A percentile compares a stretch with the other conserved stretches of the same genome.
phyloP scores from a whole-genome alignment of 345 rosid genomes.

The Erucastrum elatum region DNA sequence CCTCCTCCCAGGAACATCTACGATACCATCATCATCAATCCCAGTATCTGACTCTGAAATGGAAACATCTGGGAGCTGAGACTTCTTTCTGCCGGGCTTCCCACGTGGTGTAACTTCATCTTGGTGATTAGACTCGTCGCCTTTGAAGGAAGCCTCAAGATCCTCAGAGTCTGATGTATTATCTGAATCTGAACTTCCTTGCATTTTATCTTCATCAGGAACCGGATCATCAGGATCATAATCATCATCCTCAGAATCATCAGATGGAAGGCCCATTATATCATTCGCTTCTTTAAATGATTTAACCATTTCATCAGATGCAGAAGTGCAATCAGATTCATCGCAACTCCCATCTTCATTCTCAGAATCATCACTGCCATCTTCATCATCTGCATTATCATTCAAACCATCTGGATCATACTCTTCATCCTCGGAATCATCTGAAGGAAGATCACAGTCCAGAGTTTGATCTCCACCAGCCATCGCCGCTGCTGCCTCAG shows the following conservation, averaged over 20 bases:
- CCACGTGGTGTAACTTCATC: constrained; percentile 34
- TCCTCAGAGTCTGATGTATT: constrained; percentile 83
- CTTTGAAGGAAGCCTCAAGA: constrained; percentile 41
- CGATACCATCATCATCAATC: constrained; percentile 41
- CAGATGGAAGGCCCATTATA: constrained; percentile 63
- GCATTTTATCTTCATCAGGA: constrained; percentile 44
- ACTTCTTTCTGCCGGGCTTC: constrained; percentile 33
- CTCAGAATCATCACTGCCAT: constrained; percentile 54
- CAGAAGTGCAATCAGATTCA: constrained; percentile 44
- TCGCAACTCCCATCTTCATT: constrained; percentile 59
- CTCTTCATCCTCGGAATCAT: constrained; percentile 83
- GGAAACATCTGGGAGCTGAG: constrained; percentile 37
- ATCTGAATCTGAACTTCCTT: constrained; percentile 72
- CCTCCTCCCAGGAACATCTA: constrained; percentile 49
- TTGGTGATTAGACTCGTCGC: constrained; percentile 39
- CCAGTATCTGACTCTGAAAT: constrained; percentile 43
- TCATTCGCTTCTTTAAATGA: constrained; percentile 42
- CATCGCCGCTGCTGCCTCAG: constrained; percentile 66
- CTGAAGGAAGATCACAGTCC: constrained; percentile 72
- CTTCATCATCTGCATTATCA: constrained; percentile 47
- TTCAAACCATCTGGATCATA: constrained; percentile 57
- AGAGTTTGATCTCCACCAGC: constrained; percentile 56
- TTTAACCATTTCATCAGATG: constrained; percentile 55
- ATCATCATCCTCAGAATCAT: constrained; percentile 91
- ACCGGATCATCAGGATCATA: constrained; percentile 63